Evolutionary conservation across 805 yeast species (phyloP).

Genomic region (Scheffersomyces coipomensis): DNA sequence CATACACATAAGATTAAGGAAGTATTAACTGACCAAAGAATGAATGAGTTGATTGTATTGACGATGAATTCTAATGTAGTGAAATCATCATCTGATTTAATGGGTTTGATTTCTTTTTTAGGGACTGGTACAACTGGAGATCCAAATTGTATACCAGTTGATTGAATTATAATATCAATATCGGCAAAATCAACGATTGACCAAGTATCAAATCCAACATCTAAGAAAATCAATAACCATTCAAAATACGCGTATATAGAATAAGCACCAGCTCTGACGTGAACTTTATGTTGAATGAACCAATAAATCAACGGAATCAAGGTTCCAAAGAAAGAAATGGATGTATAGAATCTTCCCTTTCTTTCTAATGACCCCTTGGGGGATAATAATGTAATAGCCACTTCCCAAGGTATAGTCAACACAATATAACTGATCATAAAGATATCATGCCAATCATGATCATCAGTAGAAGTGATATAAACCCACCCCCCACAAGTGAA

Average conservation of each 20-base stretch:
- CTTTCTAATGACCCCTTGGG: slow-evolving; percentile 44
- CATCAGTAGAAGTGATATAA: slow-evolving; percentile 94
- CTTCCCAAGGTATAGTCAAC: slow-evolving; percentile 89
- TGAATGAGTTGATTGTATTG: slow-evolving; percentile 61
- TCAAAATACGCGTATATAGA: slow-evolving; percentile 93
- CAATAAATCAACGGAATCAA: slow-evolving; percentile 82
- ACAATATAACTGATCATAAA: slow-evolving; percentile 91
- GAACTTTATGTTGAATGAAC: slow-evolving; percentile 91
- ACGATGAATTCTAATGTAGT: slow-evolving; percentile 35
- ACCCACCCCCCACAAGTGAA: slow-evolving; percentile 99
- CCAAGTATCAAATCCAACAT: slow-evolving; percentile 82
- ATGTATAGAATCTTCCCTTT: slow-evolving; percentile 51
- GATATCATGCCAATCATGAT: slow-evolving; percentile 93
- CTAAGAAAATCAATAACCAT: slow-evolving; percentile 85
- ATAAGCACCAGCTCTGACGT: slow-evolving; percentile 88
- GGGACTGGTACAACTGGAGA: slow-evolving; percentile 12
- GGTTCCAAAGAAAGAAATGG: slow-evolving; percentile 63
- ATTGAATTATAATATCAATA: slow-evolving; percentile 48
- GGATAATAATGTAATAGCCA: slow-evolving; percentile 55
- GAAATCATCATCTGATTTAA: slow-evolving; percentile 24
- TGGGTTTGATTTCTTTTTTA: neutral
- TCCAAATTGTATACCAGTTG: slow-evolving; percentile 20
- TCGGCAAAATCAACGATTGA: slow-evolving; percentile 67
- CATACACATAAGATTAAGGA: slow-evolving; percentile 84
- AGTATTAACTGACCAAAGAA: slow-evolving; percentile 84